A percentile compares a stretch with the other conserved stretches of the same genome.
Evolutionary conservation across 73 alveolate species (phyloP).

Genomic region (Symbiodinium natans): DNA sequence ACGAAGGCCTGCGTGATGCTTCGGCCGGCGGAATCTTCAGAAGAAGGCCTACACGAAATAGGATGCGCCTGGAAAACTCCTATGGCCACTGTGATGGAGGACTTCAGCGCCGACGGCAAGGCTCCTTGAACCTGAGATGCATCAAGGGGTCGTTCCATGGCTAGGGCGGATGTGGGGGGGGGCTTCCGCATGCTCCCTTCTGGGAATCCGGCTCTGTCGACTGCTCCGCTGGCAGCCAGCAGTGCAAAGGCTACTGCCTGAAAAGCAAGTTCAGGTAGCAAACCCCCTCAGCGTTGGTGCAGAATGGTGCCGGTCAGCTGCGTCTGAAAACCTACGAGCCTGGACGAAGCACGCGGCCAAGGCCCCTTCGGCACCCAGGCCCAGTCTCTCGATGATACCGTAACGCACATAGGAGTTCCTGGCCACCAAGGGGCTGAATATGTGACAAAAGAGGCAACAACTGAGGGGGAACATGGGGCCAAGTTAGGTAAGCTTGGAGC

Average conservation of each 20-base stretch:
- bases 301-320: too few species aligned
- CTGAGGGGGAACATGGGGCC: neutral
- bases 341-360: slow-evolving; percentile 86
- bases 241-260: slow-evolving; percentile 69
- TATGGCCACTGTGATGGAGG: slow-evolving; percentile 91
- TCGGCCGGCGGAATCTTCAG: neutral
- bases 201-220: slow-evolving; percentile 44
- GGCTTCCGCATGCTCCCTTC: too few species aligned
- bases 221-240: slow-evolving; percentile 92
- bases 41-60: neutral
- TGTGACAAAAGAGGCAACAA: neutral
- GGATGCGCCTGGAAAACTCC: slow-evolving; percentile 57
- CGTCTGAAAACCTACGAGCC: too few species aligned
- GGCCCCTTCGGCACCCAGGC: slow-evolving; percentile 90
- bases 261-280: neutral
- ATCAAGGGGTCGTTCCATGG: too few species aligned
- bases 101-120: slow-evolving; percentile 63
- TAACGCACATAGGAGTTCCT: slow-evolving; percentile 85
- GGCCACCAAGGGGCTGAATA: neutral
- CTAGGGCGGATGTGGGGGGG: too few species aligned
- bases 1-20: slow-evolving; percentile 72
- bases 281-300: too few species aligned
- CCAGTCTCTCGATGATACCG: slow-evolving; percentile 81
- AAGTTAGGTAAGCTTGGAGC: neutral
- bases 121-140: slow-evolving; percentile 63